Evolutionary conservation across 345 rosid genomes (phyloP), one percentile per base, ranked within the genome.

Genomic region (Nephelium lappaceum): DNA sequence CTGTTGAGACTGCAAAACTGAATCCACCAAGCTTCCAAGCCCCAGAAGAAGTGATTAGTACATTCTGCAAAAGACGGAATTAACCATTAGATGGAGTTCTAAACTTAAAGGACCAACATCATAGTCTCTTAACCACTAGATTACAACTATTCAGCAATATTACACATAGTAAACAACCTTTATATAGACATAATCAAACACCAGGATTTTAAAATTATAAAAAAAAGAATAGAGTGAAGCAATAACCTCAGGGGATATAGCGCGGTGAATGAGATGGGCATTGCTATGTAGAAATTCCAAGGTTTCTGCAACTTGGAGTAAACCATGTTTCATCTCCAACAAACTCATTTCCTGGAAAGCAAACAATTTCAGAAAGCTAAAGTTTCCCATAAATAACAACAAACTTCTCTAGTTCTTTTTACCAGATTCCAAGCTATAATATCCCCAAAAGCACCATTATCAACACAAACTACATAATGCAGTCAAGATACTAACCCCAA

Each of bases 21-120:
- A 96, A 96, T 77, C 99, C 99, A 51, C 95, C 95, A 80, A 96
- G 97, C 85, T 96, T 96, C 99, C 99, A 96, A 55, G 99, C 97
- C 79, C 99, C 99, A 85, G 85, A 77, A 57, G 93, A 90, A 31
- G 99, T 96, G 69, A 96, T 90, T 42, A 96, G 86, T 77, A 94
- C 85, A 89, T 93, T 96, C 99, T 94, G 93, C 79, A 80, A 77
- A 55, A 73, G 11, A 69, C 43, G 60, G 27, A 75, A n/a, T 74
- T 27, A 42, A n/a, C 60, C 64, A 69, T 75, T 25, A 74, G 15
- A 66, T 77, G 41, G 62, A 31, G 41, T 62, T 25, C 18, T 14
- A 15, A 71, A 53, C 4, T 43, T 43, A 21, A 74, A 62, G 67
- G 21, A 14, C 67, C 67, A 73, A 60, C 14, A 60, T 31, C 7